Percentiles rank a stretch among this genome's conserved stretches.
These are phyloP conservation scores for Bisporella sp. DNA, from an alignment of 2,329 filamentous ascomycete species.

Conservation along the genomic window DNA sequence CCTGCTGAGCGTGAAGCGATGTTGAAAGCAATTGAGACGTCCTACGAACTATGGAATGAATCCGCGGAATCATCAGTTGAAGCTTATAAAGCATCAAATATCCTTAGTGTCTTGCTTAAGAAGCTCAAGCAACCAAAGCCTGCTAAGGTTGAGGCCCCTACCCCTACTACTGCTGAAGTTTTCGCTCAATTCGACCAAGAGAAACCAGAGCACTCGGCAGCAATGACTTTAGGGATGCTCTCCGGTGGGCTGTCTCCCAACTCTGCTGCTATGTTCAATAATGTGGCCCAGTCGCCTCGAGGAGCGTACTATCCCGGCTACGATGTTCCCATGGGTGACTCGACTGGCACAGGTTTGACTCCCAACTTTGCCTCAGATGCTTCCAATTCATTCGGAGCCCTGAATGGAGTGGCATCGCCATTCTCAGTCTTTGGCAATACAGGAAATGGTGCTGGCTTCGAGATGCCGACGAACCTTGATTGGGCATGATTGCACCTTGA, in stretches of 20 bases:
- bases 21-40: conserved; percentile 65
- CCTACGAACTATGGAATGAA: conserved; percentile 72
- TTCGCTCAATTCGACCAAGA: conserved; percentile 30
- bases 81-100: conserved; percentile 75
- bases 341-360: conserved; percentile 33
- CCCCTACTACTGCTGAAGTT: conserved; percentile 18
- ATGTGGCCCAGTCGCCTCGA: conserved; percentile 26
- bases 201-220: conserved; percentile 58
- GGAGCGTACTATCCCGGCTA: conserved; percentile 19
- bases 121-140: conserved; percentile 51
- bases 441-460: conserved; percentile 39
- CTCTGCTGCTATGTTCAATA: conserved; percentile 26
- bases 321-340: conserved; percentile 22
- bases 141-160: conserved; percentile 3
- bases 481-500: conserved; percentile 45
- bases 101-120: conserved; percentile 77
- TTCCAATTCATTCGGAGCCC: conserved; percentile 17
- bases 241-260: conserved; percentile 52
- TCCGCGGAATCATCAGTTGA: conserved; percentile 76
- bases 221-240: conserved; percentile 64
- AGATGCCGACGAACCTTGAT: conserved; percentile 50
- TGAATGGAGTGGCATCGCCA: conserved; percentile 26
- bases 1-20: conserved; percentile 63
- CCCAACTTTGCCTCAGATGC: conserved; percentile 30
- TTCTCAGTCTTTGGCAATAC: conserved; percentile 44